Evolutionary conservation across 345 rosid genomes (phyloP).

Genomic region (Moringa oleifera): DNA sequence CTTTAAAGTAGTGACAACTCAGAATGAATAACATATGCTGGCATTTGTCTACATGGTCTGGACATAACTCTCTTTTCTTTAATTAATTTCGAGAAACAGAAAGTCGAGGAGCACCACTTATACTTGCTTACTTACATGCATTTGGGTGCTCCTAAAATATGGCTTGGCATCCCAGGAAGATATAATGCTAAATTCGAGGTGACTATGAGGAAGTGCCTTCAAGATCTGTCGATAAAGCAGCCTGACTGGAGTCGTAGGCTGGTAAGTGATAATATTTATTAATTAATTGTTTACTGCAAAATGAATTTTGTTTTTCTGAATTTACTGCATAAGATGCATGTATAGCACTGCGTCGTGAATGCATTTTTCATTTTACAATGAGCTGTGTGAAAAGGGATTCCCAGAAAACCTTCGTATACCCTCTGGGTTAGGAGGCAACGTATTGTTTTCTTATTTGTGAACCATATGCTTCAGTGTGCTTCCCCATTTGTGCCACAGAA

Average conservation of each 20-base stretch:
- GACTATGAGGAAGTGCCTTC: constrained; percentile 28
- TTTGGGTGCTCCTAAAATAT: constrained; percentile 61
- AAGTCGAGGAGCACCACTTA: constrained; percentile 58
- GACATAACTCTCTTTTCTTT: constrained; percentile 15
- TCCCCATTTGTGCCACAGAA: not conserved
- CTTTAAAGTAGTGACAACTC: too few species aligned
- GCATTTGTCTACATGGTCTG: not conserved
- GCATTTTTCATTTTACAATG: not conserved
- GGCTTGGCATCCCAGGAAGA: constrained; percentile 55
- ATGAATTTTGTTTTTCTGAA: not conserved
- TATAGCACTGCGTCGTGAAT: not conserved
- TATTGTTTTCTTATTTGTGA: not conserved
- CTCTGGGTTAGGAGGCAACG: not conserved
- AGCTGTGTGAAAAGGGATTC: not conserved
- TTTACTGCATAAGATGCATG: not conserved
- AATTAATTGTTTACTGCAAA: constrained; percentile 9
- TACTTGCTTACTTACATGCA: constrained; percentile 58
- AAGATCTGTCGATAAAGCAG: constrained; percentile 23
- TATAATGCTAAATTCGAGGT: constrained; percentile 34
- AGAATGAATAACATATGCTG: not conserved
- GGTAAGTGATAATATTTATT: constrained; percentile 35
- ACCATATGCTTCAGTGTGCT: not conserved
- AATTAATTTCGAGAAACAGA: constrained; percentile 40
- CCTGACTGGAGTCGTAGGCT: constrained; percentile 22
- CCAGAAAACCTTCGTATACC: not conserved